Base-by-base conservation (phyloP, 2,329 filamentous ascomycete species). In the Hypoxylon sp. region DNA sequence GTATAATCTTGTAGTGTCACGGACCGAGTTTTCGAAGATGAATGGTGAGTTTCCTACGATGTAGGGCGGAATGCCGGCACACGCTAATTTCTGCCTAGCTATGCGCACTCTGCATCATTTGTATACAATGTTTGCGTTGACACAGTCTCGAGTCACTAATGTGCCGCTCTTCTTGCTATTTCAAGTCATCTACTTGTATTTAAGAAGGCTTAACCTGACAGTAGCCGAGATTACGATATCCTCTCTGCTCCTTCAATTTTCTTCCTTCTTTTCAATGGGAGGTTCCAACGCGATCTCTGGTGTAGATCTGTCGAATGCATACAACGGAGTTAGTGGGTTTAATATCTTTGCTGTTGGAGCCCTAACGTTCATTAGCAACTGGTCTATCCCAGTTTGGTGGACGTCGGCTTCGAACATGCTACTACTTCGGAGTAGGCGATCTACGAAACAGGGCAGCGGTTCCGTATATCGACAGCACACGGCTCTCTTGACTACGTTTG, bases 221-320 rank as follows among this genome's bases (percentile, higher is more conserved):
- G 79, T 83, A 22, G 74, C 84, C 26, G 89, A 94, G 74, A 84
- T 92, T 50, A 90, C 90, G 3, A 87, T 90, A 9, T 91, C 92
- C 0, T 88, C 88, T 8, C 83, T 98, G 35, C 87, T 98, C 35
- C 84, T 97, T 44, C 91, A 97, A 73, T 91, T 94, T 81, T 84
- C 89, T 37, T 90, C 91, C 57, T 99, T 97, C 85, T 99, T 98
- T 78, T 91, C 93, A 31, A 89, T 94, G 70, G 96, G 94, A 24
- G 94, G 94, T 77, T 93, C 93, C 51, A 99, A 99, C 79, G 92
- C 96, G 44, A 97, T 99, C 73, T 97, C 94, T 11, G 95, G 92
- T n/a, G 89, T 99, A 74, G 94, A 98, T 77, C 87, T 99, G 19
- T 97, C 94, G 5, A 97, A 91, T 77, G 94, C 94, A 0, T 99